A percentile compares a stretch with the other conserved stretches of the same genome.
Evolutionary conservation across 768 basidiomycete species (phyloP).

Genomic region (Saitozyma podzolica): DNA sequence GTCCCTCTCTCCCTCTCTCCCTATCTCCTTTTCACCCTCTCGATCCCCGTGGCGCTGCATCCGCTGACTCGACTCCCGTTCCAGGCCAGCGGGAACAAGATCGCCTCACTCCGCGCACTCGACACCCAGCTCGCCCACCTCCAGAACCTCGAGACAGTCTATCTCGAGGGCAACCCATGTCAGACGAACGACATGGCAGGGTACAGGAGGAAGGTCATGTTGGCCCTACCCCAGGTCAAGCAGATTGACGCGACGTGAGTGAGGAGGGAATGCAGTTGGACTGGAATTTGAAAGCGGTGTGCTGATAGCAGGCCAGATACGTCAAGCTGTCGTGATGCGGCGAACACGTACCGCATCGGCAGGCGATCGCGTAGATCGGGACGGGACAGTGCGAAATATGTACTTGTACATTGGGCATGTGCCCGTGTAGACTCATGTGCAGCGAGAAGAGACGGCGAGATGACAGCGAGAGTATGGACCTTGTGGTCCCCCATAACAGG

Average conservation of each 20-base stretch:
- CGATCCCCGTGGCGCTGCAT: background rate
- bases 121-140: conserved; percentile 67
- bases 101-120: conserved; percentile 68
- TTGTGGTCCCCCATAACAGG: too few relatives aligned
- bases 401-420: too few relatives aligned
- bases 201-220: conserved; percentile 85
- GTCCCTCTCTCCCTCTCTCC: too few relatives aligned
- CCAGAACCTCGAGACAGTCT: conserved; percentile 74
- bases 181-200: conserved; percentile 72
- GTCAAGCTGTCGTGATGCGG: conserved; percentile 5
- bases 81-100: conserved; percentile 87
- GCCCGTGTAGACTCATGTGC: too few relatives aligned
- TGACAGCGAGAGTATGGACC: too few relatives aligned
- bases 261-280: background rate
- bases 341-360: too few relatives aligned
- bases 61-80: background rate
- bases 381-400: too few relatives aligned
- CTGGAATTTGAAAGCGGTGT: background rate
- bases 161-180: conserved; percentile 93
- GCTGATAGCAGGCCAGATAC: conserved; percentile 6
- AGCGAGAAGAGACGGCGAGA: too few relatives aligned
- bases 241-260: conserved; percentile 97
- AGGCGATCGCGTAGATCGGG: too few relatives aligned
- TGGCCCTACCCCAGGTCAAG: conserved; percentile 80
- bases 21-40: too few relatives aligned